These are phyloP conservation scores for Pseudognaphalium luteoalbum DNA, from an alignment of 129 eudicot genomes.

Conservation along the genomic window DNA sequence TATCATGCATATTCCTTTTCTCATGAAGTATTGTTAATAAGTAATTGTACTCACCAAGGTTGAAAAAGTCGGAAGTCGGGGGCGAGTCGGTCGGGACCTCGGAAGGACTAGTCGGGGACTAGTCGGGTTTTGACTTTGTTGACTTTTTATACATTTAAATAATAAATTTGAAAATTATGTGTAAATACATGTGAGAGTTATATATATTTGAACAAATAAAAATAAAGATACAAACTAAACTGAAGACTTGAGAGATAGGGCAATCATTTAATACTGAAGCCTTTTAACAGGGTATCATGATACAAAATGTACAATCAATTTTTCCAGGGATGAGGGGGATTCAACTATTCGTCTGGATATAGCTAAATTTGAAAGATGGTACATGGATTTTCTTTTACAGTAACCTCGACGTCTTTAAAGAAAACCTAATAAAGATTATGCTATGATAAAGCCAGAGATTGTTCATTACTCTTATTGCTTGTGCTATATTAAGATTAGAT, in stretches of 20 bases:
- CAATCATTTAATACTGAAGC: neutral
- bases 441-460: neutral
- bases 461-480: neutral
- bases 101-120: no score
- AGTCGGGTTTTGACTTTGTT: no score
- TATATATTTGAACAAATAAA: no score
- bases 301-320: neutral
- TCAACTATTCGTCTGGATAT: neutral
- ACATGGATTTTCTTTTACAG: neutral
- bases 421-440: neutral
- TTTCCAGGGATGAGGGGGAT: neutral
- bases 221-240: neutral
- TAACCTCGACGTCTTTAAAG: neutral
- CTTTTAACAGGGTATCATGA: neutral
- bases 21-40: neutral
- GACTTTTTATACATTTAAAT: no score
- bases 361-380: neutral
- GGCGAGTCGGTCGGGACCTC: no score
- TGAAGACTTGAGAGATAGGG: neutral
- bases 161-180: no score
- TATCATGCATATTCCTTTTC: neutral
- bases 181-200: no score
- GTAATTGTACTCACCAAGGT: neutral
- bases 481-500: conserved; percentile 20
- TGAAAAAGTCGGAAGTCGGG: no score